Evolutionary conservation across 1,284 basidiomycete genomes (phyloP).

Genomic region (Ganoderma sinense): DNA sequence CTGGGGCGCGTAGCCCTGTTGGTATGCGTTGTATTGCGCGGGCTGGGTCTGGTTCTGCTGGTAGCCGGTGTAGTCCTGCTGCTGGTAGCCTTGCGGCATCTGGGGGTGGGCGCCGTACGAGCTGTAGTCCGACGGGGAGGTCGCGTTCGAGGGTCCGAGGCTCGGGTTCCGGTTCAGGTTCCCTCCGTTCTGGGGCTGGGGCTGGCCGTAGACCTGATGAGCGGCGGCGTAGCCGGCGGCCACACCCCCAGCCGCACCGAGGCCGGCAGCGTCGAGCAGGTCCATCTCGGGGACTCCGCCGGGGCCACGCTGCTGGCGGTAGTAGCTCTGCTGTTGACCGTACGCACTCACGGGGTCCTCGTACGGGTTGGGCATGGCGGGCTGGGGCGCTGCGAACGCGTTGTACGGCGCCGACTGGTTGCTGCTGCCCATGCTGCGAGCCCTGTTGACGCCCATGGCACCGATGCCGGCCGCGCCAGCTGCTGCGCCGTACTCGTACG

Average conservation of each 20-base stretch:
- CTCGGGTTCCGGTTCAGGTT: slow-evolving; percentile 41
- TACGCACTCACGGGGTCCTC: slow-evolving; percentile 22
- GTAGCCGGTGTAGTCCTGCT: slow-evolving; percentile 24
- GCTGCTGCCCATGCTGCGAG: slow-evolving; percentile 32
- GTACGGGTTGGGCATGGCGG: slow-evolving; percentile 30
- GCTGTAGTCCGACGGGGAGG: slow-evolving; percentile 29
- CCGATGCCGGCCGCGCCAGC: slow-evolving; percentile 41
- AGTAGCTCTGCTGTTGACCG: slow-evolving; percentile 22
- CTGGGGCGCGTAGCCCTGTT: slow-evolving; percentile 17
- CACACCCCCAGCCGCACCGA: slow-evolving; percentile 28
- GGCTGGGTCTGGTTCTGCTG: not conserved
- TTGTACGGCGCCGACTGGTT: slow-evolving; percentile 41
- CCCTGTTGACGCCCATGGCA: slow-evolving; percentile 39
- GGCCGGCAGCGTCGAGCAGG: slow-evolving; percentile 36
- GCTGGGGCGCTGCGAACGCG: slow-evolving; percentile 40
- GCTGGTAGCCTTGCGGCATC: slow-evolving; percentile 16
- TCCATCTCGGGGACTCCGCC: slow-evolving; percentile 19
- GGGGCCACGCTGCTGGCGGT: slow-evolving; percentile 22
- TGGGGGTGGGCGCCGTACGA: slow-evolving; percentile 24
- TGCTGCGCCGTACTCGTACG: slow-evolving; percentile 43
- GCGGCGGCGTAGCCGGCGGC: slow-evolving; percentile 37
- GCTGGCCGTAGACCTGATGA: slow-evolving; percentile 12
- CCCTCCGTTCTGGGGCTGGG: slow-evolving; percentile 13
- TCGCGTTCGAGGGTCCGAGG: slow-evolving; percentile 39
- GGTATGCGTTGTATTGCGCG: slow-evolving; percentile 26